Evolutionary conservation across 1,284 basidiomycete species (phyloP), one percentile per base, ranked within the genome.

Genomic region (Erythrobasidium hasegawianum): DNA sequence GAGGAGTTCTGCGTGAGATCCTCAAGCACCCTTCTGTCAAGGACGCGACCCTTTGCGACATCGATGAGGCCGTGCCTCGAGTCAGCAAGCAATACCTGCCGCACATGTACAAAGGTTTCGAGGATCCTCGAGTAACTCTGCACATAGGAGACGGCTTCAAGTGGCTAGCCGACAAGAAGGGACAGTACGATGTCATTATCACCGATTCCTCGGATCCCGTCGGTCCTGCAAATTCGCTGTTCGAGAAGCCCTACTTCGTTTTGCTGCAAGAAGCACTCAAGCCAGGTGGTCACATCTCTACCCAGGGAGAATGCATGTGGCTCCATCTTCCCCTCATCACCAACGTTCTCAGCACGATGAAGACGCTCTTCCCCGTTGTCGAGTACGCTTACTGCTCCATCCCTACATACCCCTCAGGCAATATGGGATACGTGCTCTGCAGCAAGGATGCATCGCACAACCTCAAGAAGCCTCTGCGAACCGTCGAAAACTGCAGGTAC

Each of bases 151-250:
- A 98, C 75, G 95, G 95, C 64, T 97, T 97, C 85, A 90, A 91
- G 76, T 98, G 95, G 84, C 86, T 99, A 65, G 86, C 88, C 52
- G 87, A 91, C 69, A 88, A 95, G 79, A 85, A 89, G 65, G 83
- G 86, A 71, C 86, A 87, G 70, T 99, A 97, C 85, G 95, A 99
- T 77, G 91, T 90, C 71, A 97, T 98, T 82, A 89, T 98, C 81
- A 98, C 77, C 71, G 95, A 98, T 79, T 97, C 94, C 41, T 97
- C 94, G 22, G 96, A 98, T 79, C 95, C 96, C 54, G 93, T 97
- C 68, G 95, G 96, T 45, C 95, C 95, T 52, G 95, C 95, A 58
- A 87, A 87, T 68, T 86, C 89, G 27, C 87, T 98, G 72, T 98
- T 98, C 84, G 85, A 98, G 81, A 90, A 93, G 78, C 90, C 94